phyloP scores from a whole-genome alignment of 768 basidiomycete species.

The Rhodotorula diobovata region DNA sequence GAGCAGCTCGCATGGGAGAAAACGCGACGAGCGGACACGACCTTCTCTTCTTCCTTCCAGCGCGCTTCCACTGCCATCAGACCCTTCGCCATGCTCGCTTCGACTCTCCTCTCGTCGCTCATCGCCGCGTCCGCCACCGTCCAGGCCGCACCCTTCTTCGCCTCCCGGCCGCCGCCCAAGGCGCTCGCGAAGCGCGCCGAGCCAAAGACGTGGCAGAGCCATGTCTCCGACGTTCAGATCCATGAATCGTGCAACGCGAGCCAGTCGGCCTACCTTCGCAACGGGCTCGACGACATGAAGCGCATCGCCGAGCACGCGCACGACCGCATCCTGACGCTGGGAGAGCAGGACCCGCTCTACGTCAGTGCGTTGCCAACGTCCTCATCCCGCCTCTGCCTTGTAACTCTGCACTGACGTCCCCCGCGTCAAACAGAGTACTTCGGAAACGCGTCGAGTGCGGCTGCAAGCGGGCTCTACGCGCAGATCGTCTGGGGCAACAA shows the following conservation, averaged over 20 bases:
- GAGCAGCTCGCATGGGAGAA: too few relatives aligned
- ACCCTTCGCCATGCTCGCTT: slow-evolving; percentile 8
- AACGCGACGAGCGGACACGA: not conserved
- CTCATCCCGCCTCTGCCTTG: too few relatives aligned
- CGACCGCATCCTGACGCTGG: slow-evolving; percentile 25
- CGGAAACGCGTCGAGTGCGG: slow-evolving; percentile 17
- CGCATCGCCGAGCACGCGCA: slow-evolving; percentile 18
- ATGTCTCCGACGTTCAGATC: slow-evolving; percentile 22
- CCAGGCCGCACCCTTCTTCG: slow-evolving; percentile 29
- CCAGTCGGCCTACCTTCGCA: slow-evolving; percentile 21
- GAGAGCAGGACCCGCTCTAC: slow-evolving; percentile 25
- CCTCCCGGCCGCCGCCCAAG: not conserved
- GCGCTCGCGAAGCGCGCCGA: slow-evolving; percentile 13
- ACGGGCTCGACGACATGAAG: slow-evolving; percentile 32
- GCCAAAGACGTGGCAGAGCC: not conserved
- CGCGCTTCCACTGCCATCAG: not conserved
- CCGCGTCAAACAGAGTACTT: slow-evolving; percentile 11
- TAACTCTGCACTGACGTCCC: not conserved
- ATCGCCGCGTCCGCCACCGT: slow-evolving; percentile 7
- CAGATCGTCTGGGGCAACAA: slow-evolving; percentile 26
- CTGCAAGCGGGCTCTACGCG: slow-evolving; percentile 22
- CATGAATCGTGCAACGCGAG: slow-evolving; percentile 28
- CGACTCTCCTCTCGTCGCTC: slow-evolving; percentile 12
- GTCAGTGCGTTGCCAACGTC: not conserved
- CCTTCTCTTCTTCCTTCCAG: too few relatives aligned